Evolutionary conservation across 1,139 yeast genomes (phyloP).

Genomic region (Suhomyces kunorum): DNA sequence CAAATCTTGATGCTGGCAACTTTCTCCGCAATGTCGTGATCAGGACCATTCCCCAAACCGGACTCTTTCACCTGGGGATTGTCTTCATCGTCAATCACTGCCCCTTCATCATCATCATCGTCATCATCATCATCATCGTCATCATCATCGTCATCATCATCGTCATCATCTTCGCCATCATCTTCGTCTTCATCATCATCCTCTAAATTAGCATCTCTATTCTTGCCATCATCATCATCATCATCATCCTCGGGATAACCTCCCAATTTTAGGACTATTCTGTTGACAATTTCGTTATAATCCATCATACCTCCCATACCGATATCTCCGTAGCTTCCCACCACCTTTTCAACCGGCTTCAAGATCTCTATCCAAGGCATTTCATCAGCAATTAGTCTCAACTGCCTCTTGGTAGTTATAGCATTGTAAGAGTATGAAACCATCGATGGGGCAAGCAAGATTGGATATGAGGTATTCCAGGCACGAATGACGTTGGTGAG

Average conservation of each 20-base stretch:
- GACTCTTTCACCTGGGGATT: neutral
- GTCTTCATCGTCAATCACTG: neutral
- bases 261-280: conserved; percentile 77
- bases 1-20: conserved; percentile 2
- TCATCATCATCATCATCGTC: conserved; percentile 47
- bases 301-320: conserved; percentile 96
- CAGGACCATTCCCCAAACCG: conserved; percentile 1
- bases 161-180: conserved; percentile 45
- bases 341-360: conserved; percentile 90
- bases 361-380: conserved; percentile 90
- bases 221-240: conserved; percentile 54
- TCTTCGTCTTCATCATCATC: conserved; percentile 26
- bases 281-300: conserved; percentile 86
- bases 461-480: conserved; percentile 89
- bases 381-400: conserved; percentile 72
- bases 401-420: conserved; percentile 80
- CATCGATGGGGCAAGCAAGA: conserved; percentile 92
- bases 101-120: conserved; percentile 20
- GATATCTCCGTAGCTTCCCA: conserved; percentile 90
- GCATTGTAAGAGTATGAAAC: conserved; percentile 87
- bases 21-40: neutral
- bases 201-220: conserved; percentile 35
- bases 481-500: conserved; percentile 87
- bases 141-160: conserved; percentile 42
- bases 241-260: conserved; percentile 90